Conservation (phyloP, 2,329 filamentous ascomycete species). For the Ascochyta rabiei region DNA sequence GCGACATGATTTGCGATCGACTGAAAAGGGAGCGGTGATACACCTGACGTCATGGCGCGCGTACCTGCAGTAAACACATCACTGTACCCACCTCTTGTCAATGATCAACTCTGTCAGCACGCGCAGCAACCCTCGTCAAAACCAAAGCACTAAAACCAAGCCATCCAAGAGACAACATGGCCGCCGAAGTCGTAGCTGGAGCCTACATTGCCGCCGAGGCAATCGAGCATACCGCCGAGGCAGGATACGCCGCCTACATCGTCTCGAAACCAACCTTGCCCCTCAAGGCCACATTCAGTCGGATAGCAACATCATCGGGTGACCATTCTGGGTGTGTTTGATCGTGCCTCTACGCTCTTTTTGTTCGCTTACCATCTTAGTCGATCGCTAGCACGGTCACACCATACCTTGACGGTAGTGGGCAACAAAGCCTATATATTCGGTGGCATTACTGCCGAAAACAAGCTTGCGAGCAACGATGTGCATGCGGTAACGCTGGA, state of each 20-base stretch:
- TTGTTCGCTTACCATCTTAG: constrained; percentile 21
- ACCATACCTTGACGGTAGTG: constrained; percentile 50
- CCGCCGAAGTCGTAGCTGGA: constrained; percentile 50
- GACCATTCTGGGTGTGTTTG: constrained; percentile 38
- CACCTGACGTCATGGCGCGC: constrained; percentile 15
- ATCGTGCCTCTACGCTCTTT: not conserved
- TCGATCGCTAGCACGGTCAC: constrained; percentile 41
- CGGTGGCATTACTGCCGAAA: constrained; percentile 47
- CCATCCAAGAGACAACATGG: constrained; percentile 32
- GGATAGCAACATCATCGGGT: constrained; percentile 48
- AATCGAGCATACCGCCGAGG: constrained; percentile 49
- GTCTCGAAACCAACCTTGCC: constrained; percentile 52
- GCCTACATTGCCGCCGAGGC: constrained; percentile 48
- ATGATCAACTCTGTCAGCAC: not conserved
- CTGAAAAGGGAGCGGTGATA: constrained; percentile 4
- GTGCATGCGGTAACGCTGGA: constrained; percentile 49
- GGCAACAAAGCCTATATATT: constrained; percentile 54
- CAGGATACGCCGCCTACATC: constrained; percentile 50
- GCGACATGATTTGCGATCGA: not conserved
- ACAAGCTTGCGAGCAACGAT: constrained; percentile 50
- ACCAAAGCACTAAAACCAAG: not conserved
- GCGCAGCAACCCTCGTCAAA: not conserved
- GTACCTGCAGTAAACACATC: constrained; percentile 11
- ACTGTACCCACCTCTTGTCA: not conserved
- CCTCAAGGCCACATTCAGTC: constrained; percentile 50